A percentile compares a stretch with the other conserved stretches of the same genome.
These are phyloP conservation scores for Flaveria floridana DNA, from an alignment of 140 eudicot genomes.

Conservation along the genomic window DNA sequence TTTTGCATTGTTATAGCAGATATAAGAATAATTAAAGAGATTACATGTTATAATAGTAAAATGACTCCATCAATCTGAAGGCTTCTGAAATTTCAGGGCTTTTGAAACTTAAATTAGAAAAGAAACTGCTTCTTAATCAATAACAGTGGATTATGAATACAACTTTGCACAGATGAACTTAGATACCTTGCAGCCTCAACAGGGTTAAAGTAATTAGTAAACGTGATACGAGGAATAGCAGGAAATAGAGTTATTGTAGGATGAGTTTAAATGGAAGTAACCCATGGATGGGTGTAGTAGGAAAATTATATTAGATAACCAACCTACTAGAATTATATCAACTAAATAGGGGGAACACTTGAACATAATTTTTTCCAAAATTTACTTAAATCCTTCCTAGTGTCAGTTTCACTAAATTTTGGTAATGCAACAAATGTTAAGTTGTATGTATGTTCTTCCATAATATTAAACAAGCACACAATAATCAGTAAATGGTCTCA, in stretches of 20 bases:
- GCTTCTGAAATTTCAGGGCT: neutral
- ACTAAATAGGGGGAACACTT: neutral
- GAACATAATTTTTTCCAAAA: neutral
- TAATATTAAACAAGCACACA: neutral
- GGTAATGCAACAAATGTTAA: constrained; percentile 6
- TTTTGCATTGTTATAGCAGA: constrained; percentile 6
- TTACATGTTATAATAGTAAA: neutral
- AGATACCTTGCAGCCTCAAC: constrained; percentile 8
- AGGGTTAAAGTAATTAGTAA: neutral
- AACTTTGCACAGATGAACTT: neutral
- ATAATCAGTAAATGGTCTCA: neutral
- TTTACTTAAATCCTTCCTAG: constrained; percentile 1
- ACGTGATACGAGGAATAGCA: neutral
- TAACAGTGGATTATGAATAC: neutral
- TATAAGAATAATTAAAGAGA: neutral
- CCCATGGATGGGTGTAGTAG: neutral
- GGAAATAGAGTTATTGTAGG: neutral
- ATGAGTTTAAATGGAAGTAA: neutral
- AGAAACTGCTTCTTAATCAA: neutral
- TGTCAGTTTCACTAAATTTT: neutral
- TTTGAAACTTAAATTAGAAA: neutral
- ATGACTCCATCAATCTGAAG: constrained; percentile 11
- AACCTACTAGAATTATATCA: neutral
- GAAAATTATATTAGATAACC: neutral
- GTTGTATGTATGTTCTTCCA: constrained; percentile 5